Conservation (phyloP, 1,139 yeast species). For the Saccharomyces hybrid region DNA sequence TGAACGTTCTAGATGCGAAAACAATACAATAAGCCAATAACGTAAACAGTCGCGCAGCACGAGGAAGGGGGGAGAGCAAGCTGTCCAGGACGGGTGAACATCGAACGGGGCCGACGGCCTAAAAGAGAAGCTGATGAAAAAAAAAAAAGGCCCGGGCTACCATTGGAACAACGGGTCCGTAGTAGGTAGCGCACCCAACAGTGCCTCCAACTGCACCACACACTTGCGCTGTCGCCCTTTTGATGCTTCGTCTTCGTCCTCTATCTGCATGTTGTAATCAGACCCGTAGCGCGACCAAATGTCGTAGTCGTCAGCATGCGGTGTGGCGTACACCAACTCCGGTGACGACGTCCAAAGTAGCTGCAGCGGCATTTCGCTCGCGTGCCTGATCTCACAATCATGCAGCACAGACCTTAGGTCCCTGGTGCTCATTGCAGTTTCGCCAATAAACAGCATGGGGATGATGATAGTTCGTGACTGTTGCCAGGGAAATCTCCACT, state of each 20-base stretch:
- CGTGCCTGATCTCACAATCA: not conserved
- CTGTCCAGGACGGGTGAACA: not conserved
- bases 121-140: not conserved
- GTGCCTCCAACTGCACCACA: not conserved
- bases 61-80: not conserved
- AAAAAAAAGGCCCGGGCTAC: not conserved
- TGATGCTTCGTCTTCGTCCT: not conserved
- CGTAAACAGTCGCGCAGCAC: conserved; percentile 1
- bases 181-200: not conserved
- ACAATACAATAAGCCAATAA: not conserved
- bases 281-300: not conserved
- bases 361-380: not conserved
- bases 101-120: not conserved
- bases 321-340: not conserved
- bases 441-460: not conserved
- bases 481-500: not conserved
- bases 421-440: not conserved
- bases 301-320: not conserved
- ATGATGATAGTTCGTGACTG: not conserved
- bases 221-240: not conserved
- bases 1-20: not conserved
- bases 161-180: not conserved
- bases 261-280: not conserved
- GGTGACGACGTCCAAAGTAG: not conserved
- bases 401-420: not conserved